A percentile compares a stretch with the other conserved stretches of the same genome.
Evolutionary conservation across 495 filamentous ascomycete genomes (phyloP).

Genomic region (Talaromyces wortmannii): DNA sequence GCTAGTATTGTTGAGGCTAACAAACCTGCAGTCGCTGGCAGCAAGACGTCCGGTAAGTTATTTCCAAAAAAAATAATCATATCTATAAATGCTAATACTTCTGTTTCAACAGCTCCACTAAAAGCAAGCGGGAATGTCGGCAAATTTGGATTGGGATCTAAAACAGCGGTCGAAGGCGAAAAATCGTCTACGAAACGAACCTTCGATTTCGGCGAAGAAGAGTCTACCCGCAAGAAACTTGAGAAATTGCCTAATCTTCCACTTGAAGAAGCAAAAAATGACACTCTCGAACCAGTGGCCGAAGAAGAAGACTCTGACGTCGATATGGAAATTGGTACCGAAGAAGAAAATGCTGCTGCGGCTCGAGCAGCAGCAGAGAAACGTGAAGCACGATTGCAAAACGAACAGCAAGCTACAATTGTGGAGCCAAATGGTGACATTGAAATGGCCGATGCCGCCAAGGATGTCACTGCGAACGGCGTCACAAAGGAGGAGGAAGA

Average conservation of each 20-base stretch:
- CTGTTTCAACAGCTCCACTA: conserved; percentile 22
- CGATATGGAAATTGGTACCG: conserved; percentile 68
- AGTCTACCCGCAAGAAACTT: conserved; percentile 75
- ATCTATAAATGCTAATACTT: conserved; percentile 4
- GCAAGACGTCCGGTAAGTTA: conserved; percentile 30
- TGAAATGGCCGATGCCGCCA: conserved; percentile 36
- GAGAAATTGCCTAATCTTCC: conserved; percentile 77
- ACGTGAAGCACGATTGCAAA: conserved; percentile 61
- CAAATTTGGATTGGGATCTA: conserved; percentile 75
- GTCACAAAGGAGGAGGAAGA: conserved; percentile 38
- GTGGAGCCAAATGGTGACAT: conserved; percentile 22
- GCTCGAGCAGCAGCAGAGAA: conserved; percentile 74
- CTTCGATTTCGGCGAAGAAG: conserved; percentile 83
- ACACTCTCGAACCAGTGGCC: conserved; percentile 51
- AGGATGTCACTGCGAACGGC: conserved; percentile 16
- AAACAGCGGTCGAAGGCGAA: conserved; percentile 52
- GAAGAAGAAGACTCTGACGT: conserved; percentile 50
- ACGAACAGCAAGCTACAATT: conserved; percentile 32
- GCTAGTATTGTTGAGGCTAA: conserved; percentile 44
- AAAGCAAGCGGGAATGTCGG: conserved; percentile 68
- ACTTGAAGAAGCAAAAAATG: conserved; percentile 52
- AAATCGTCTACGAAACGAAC: conserved; percentile 63
- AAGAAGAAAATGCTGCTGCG: conserved; percentile 82
- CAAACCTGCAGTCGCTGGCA: conserved; percentile 42
- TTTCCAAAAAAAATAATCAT: not conserved